A percentile compares a stretch with the other conserved stretches of the same genome.
phyloP scores from a whole-genome alignment of 768 basidiomycete genomes.

The Fibroporia radiculosa region DNA sequence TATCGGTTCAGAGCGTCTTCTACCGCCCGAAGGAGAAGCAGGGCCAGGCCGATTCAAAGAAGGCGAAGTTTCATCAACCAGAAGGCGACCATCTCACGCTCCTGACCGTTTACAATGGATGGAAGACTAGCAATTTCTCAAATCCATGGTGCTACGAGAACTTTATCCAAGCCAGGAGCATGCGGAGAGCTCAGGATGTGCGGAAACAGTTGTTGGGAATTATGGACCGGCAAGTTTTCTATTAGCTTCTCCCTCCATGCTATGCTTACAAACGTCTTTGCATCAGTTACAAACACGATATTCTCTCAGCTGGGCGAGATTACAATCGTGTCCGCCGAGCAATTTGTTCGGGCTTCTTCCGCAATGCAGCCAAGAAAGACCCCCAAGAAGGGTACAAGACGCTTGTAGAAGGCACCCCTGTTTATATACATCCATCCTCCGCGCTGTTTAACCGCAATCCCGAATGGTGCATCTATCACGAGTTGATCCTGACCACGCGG shows the following conservation, averaged over 20 bases:
- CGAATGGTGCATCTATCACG: conserved; percentile 95
- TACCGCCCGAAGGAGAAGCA: conserved; percentile 99
- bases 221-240: conserved; percentile 79
- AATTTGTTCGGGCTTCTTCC: conserved; percentile 96
- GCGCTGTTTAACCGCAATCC: conserved; percentile 95
- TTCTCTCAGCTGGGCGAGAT: conserved; percentile 86
- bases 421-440: conserved; percentile 97
- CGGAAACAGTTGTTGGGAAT: conserved; percentile 96
- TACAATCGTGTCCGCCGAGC: conserved; percentile 91
- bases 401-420: conserved; percentile 94
- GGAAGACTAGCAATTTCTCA: conserved; percentile 94
- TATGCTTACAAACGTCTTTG: conserved; percentile 11
- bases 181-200: conserved; percentile 96
- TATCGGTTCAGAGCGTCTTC: conserved; percentile 93
- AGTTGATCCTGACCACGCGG: conserved; percentile 92
- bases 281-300: conserved; percentile 90
- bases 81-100: conserved; percentile 94
- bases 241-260: neutral
- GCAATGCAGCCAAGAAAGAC: conserved; percentile 98
- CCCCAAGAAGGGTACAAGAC: conserved; percentile 98
- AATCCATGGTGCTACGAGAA: conserved; percentile 99
- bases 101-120: conserved; percentile 95
- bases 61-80: conserved; percentile 98
- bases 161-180: conserved; percentile 95
- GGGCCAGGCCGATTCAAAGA: conserved; percentile 98